Percentiles rank a stretch among this genome's conserved stretches.
phyloP scores from a whole-genome alignment of 2,329 filamentous ascomycete genomes.

The Trichoderma sp. region DNA sequence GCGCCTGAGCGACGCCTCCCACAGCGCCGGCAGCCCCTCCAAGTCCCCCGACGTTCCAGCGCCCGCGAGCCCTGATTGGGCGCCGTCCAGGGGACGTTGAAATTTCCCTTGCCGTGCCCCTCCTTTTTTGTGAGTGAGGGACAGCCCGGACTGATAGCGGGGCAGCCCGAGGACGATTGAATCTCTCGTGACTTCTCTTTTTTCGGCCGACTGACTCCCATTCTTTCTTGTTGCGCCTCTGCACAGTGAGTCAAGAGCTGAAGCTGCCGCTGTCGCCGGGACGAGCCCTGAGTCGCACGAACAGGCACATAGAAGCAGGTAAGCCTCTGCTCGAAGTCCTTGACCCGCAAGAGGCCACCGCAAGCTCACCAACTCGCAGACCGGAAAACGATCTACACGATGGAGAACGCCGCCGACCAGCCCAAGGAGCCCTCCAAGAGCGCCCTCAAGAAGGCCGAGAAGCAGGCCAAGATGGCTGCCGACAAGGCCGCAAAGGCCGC shows the following conservation, averaged over 20 bases:
- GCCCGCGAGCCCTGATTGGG: conserved; percentile 30
- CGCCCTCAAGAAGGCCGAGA: conserved; percentile 67
- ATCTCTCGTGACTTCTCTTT: conserved; percentile 17
- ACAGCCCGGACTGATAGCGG: conserved; percentile 28
- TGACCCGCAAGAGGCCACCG: neutral
- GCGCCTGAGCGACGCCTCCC: neutral
- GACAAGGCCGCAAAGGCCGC: conserved; percentile 65
- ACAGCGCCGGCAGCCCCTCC: conserved; percentile 17
- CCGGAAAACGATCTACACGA: conserved; percentile 30
- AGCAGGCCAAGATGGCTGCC: conserved; percentile 62
- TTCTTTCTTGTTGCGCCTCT: neutral
- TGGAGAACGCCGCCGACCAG: conserved; percentile 41
- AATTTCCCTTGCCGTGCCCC: conserved; percentile 32
- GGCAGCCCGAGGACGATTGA: conserved; percentile 27
- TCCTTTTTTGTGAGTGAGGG: conserved; percentile 26
- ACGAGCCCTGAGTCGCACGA: neutral
- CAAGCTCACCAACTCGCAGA: neutral
- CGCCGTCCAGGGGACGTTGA: conserved; percentile 27
- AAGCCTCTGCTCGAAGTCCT: neutral
- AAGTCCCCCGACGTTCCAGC: neutral
- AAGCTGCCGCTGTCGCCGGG: neutral
- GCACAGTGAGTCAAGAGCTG: conserved; percentile 11
- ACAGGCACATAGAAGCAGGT: neutral
- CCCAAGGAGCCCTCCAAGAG: conserved; percentile 65
- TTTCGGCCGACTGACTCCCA: conserved; percentile 20